Percentiles rank a stretch among this genome's conserved stretches.
phyloP scores from a whole-genome alignment of 768 basidiomycete genomes.

The Lactarius deliciosus region DNA sequence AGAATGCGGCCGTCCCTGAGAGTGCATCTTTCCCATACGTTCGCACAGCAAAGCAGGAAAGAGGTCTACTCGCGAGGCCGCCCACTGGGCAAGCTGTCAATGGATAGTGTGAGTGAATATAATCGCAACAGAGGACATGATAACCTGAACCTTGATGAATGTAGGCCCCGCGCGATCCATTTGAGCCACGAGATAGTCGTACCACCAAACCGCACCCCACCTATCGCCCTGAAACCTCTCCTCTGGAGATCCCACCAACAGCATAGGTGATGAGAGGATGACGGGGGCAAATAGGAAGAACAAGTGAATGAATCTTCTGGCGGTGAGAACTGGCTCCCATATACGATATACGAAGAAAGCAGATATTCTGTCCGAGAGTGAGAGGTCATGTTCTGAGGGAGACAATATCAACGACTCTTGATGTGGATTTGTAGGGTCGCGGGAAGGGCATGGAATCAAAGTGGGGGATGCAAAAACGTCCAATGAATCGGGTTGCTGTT shows the following conservation, averaged over 20 bases:
- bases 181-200: conserved; percentile 76
- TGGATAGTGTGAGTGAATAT: background rate
- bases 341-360: conserved; percentile 55
- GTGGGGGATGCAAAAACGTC: conserved; percentile 51
- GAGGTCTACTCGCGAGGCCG: conserved; percentile 90
- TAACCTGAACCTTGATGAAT: conserved; percentile 79
- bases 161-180: conserved; percentile 97
- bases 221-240: conserved; percentile 64
- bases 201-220: conserved; percentile 99
- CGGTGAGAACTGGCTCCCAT: conserved; percentile 85
- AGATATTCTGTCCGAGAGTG: conserved; percentile 46
- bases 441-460: conserved; percentile 45
- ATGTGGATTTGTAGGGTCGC: conserved; percentile 18
- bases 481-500: conserved; percentile 44
- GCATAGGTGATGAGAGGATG: conserved; percentile 78
- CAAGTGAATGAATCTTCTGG: conserved; percentile 79
- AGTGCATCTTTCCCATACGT: conserved; percentile 82
- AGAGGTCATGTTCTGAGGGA: conserved; percentile 59
- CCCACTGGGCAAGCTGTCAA: conserved; percentile 94
- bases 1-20: conserved; percentile 79
- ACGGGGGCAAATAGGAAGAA: conserved; percentile 86
- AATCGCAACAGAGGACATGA: background rate
- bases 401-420: conserved; percentile 53
- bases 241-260: conserved; percentile 63
- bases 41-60: conserved; percentile 88